Base-by-base conservation (phyloP, 169 alveolate genomes). In the Plasmodium berghei region DNA sequence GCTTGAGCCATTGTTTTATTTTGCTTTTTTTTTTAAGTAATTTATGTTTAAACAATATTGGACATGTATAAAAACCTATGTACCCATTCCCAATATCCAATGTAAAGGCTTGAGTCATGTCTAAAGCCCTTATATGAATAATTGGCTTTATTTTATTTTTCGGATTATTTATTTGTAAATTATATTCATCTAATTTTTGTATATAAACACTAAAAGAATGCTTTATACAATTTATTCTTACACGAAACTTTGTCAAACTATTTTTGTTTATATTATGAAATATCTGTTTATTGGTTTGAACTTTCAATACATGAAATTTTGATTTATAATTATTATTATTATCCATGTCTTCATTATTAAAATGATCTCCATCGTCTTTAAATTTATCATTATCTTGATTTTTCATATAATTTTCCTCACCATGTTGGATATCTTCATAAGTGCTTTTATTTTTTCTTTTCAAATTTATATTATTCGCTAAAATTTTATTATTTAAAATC, bases 91-190 rank as follows among this genome's bases (percentile, higher is more conserved):
- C 91, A 34, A 86, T 70, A 24, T 86, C 87, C 40, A 86, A 54
- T 42, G 91, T 22, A 63, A 86, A 86, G 8, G 91, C 91, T 61
- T 86, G 91, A 9, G 91, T 86, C 91, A 86, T 86, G 54, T 86
- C 91, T 71, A 86, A 40, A 10, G 91, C 91, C 54, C 91, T 69
- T 16, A 86, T 72, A 58, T 86, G 87, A 26, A 86, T 86, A 86
- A 86, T 86, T 58, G 91, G 91, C 55, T 72, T 86, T 59, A 86
- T 86, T 48, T 86, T 86, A 86, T 86, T 86, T 55, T 86, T 86
- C 64, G 74, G 74, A 54, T 56, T 72, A 86, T 70, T 86, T 14
- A 48, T 18, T 9, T 59, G 34, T 22, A 86, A 20, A 55, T 70
- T 86, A 28, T 86, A 86, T 45, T 86, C 91, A 71, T 86, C 91